These are phyloP conservation scores for Pochonia chlamydosporia DNA, from an alignment of 2,329 filamentous ascomycete genomes.

Conservation along the genomic window DNA sequence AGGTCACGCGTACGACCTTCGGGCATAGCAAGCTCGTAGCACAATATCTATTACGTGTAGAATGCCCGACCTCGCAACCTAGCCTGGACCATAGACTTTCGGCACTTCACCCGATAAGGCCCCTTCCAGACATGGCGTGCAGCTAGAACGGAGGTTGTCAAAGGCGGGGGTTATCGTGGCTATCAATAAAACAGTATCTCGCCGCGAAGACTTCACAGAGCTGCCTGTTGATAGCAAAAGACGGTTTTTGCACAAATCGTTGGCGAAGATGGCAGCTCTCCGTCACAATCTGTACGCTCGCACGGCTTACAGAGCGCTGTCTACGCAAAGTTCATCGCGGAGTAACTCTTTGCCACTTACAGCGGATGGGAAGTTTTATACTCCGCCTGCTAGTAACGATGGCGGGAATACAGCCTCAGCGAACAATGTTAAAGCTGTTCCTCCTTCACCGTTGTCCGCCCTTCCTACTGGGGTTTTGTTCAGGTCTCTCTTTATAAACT, in stretches of 20 bases:
- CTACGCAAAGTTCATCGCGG: neutral
- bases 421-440: no score
- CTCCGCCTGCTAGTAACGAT: neutral
- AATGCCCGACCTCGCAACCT: neutral
- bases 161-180: neutral
- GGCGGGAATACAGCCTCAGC: neutral
- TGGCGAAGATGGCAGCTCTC: neutral
- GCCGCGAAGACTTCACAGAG: neutral
- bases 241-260: no score
- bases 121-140: neutral
- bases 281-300: neutral
- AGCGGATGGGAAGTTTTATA: neutral
- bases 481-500: slow-evolving; percentile 36
- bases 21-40: no score
- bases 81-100: neutral
- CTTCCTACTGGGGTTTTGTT: slow-evolving; percentile 30
- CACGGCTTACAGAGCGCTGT: neutral
- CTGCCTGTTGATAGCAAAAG: neutral
- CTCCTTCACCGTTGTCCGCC: slow-evolving; percentile 16
- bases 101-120: neutral
- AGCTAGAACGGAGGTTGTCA: neutral
- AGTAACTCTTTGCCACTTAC: neutral
- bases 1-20: no score
- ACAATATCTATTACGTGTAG: no score
- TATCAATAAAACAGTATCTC: neutral